phyloP scores from a whole-genome alignment of 2,329 filamentous ascomycete species.

The Epichloe scottii region DNA sequence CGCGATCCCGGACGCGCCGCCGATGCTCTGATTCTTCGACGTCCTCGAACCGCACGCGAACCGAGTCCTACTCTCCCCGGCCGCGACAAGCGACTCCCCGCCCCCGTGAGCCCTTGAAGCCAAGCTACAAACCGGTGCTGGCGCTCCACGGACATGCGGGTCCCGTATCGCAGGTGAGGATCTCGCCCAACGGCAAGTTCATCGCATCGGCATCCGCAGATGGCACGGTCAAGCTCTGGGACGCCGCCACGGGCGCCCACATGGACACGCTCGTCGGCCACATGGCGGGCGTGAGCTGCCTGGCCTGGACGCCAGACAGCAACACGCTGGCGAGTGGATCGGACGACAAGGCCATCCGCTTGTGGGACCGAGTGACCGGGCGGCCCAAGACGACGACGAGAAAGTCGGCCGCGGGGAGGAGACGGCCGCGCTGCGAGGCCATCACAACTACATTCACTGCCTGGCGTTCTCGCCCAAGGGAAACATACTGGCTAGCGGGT shows the following conservation, averaged over 20 bases:
- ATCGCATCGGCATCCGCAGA: slow-evolving; percentile 87
- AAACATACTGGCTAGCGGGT: slow-evolving; percentile 90
- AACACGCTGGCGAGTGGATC: slow-evolving; percentile 79
- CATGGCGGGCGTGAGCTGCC: slow-evolving; percentile 79
- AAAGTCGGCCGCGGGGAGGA: slow-evolving; percentile 25
- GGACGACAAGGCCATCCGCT: slow-evolving; percentile 88
- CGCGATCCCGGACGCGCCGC: slow-evolving; percentile 17
- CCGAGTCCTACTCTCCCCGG: slow-evolving; percentile 7
- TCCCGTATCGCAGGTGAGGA: slow-evolving; percentile 72
- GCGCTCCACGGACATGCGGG: slow-evolving; percentile 66
- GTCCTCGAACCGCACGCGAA: slow-evolving; percentile 19
- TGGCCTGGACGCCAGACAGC: slow-evolving; percentile 90
- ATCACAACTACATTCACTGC: slow-evolving; percentile 93
- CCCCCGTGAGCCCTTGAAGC: slow-evolving; percentile 37
- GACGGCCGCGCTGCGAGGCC: slow-evolving; percentile 57
- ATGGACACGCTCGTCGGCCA: slow-evolving; percentile 88
- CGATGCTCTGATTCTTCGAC: slow-evolving; percentile 17
- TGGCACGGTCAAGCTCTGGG: slow-evolving; percentile 84
- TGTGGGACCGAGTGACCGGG: slow-evolving; percentile 69
- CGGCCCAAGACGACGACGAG: slow-evolving; percentile 37
- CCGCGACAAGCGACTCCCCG: slow-evolving; percentile 19
- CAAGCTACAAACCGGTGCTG: slow-evolving; percentile 59
- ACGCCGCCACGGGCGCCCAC: slow-evolving; percentile 61
- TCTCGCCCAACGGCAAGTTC: slow-evolving; percentile 81
- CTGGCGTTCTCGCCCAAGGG: slow-evolving; percentile 95